Percentiles rank a stretch among this genome's conserved stretches.
phyloP scores from a whole-genome alignment of 768 basidiomycete genomes.

The Cantharellus anzutake region DNA sequence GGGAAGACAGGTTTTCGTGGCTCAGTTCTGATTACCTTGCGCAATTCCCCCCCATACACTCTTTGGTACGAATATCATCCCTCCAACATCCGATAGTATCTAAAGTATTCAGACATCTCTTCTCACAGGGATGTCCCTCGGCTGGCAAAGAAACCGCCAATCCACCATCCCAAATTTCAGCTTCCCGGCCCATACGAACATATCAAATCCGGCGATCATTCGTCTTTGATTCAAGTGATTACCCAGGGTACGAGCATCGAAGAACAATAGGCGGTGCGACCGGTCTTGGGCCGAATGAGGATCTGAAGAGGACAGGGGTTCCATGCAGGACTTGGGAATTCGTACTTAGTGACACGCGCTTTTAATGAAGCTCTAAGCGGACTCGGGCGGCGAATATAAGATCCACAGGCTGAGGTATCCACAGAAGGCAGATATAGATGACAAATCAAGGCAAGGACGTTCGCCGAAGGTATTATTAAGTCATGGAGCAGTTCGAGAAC shows the following conservation, averaged over 20 bases:
- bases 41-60: constrained; percentile 76
- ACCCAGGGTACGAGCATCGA: constrained; percentile 82
- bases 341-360: not conserved
- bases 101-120: not conserved
- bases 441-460: too few relatives aligned
- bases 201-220: constrained; percentile 67
- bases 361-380: too few relatives aligned
- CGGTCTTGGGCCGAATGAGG: constrained; percentile 40
- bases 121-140: constrained; percentile 48
- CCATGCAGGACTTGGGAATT: constrained; percentile 8
- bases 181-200: constrained; percentile 36
- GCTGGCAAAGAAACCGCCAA: constrained; percentile 56
- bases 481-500: too few relatives aligned
- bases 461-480: too few relatives aligned
- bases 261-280: constrained; percentile 74
- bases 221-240: constrained; percentile 43
- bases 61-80: constrained; percentile 34
- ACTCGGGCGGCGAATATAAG: too few relatives aligned
- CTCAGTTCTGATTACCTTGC: constrained; percentile 66
- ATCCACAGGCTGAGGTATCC: too few relatives aligned
- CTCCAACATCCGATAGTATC: too few relatives aligned
- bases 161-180: constrained; percentile 15
- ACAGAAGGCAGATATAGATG: too few relatives aligned
- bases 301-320: constrained; percentile 34
- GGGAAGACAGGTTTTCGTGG: constrained; percentile 25